Base-by-base conservation (phyloP, 352 stramenopile species). In the Pythium myriotylum region DNA sequence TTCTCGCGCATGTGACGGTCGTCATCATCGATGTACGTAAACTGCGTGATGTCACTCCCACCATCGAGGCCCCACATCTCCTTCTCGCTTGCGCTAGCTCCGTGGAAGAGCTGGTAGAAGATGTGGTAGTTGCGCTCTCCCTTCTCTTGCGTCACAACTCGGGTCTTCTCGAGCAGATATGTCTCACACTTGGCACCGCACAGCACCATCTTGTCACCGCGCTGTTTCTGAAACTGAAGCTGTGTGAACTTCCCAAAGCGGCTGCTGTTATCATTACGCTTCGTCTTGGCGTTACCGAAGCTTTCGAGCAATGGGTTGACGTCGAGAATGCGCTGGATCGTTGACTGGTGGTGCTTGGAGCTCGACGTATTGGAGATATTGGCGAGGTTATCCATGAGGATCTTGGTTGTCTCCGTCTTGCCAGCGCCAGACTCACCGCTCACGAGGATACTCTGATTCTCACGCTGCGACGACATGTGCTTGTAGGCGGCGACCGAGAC, bases 111-210 rank as follows among this genome's bases (percentile, higher is more conserved):
- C 62, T 99, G 89, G 79, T 99, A 99, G 70, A 99, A 99, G 52
- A 99, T 97, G 76, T 99, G 97, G 84, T 98, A 99, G 78, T 99
- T 99, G 47, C 97, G 80, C 73, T 99, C 97, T 13, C 89, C 91
- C 46, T 89, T 52, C 17, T 81, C 86, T 73, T 98, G 95, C 26
- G 79, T 93, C 71, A 59, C 98, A 61, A 83, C 96, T 26, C 87
- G 83, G 24, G 84, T 89, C 62, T 96, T 96, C 66, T 96, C 88
- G 19, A 96, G 73, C 65, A 96, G 49, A 59, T 95, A 96, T 26
- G 88, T 95, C 46, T 86, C 80, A 22, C 82, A 92, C 14, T 74
- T 72, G 22, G 87, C 89, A 22, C 89, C 89, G 40, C 96, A 80
- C 26, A 97, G 68, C 58, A 93, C 74, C 17, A 97, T 70, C 5